A percentile compares a stretch with the other conserved stretches of the same genome.
Evolutionary conservation across 2,329 filamentous ascomycete species (phyloP).

Genomic region (Monosporascus ibericus): DNA sequence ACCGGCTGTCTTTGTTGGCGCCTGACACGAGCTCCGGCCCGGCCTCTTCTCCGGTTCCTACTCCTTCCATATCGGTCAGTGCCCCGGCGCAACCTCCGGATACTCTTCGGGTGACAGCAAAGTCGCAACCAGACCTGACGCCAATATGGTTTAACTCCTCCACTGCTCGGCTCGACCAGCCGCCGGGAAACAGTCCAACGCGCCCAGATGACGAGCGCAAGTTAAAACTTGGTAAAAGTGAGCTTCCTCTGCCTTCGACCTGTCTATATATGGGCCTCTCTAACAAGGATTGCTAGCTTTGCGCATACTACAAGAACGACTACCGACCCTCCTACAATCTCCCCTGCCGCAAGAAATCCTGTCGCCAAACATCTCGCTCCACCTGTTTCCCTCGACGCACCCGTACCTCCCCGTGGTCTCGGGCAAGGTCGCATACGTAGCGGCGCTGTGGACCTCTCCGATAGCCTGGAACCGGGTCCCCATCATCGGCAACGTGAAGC

Average conservation of each 20-base stretch:
- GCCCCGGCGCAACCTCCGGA: slow-evolving; percentile 7
- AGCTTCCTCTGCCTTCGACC: slow-evolving; percentile 15
- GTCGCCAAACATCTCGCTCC: slow-evolving; percentile 64
- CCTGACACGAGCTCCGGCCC: slow-evolving; percentile 3
- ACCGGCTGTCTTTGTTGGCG: slow-evolving; percentile 15
- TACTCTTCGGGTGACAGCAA: slow-evolving; percentile 8
- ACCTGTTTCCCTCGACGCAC: slow-evolving; percentile 70
- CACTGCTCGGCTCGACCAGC: slow-evolving; percentile 21
- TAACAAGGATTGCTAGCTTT: slow-evolving; percentile 42
- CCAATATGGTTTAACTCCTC: slow-evolving; percentile 40
- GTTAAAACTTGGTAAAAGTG: slow-evolving; percentile 58
- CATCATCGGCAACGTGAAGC: slow-evolving; percentile 80
- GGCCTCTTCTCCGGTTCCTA: slow-evolving; percentile 5
- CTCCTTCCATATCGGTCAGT: slow-evolving; percentile 6
- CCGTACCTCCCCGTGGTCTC: slow-evolving; percentile 88
- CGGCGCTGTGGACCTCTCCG: slow-evolving; percentile 91
- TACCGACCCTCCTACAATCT: slow-evolving; percentile 61
- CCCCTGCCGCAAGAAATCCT: slow-evolving; percentile 70
- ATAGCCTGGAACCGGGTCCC: slow-evolving; percentile 94
- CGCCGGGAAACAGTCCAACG: slow-evolving; percentile 16
- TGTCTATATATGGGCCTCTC: neutral
- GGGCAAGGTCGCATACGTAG: slow-evolving; percentile 83
- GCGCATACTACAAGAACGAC: slow-evolving; percentile 57
- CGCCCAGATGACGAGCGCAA: slow-evolving; percentile 49
- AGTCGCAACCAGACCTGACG: slow-evolving; percentile 23